Conservation (phyloP, 108 stramenopile genomes). For the Parietichytrium sp. region DNA sequence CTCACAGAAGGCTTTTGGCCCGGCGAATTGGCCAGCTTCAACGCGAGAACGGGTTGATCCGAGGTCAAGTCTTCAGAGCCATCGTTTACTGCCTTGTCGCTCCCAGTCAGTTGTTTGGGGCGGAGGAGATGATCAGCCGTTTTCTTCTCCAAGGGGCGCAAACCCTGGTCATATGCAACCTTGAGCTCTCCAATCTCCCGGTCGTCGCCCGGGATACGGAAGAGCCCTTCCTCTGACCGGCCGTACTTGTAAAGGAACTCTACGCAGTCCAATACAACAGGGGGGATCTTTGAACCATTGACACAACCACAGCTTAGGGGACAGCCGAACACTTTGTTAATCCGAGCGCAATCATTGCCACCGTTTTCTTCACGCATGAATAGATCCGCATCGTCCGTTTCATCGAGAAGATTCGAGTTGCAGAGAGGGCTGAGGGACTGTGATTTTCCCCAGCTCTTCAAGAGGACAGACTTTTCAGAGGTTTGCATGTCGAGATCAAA, state of each 20-base stretch:
- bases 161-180: not conserved
- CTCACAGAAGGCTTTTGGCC: not conserved
- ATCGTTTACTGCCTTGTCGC: not conserved
- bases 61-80: not conserved
- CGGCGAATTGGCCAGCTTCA: no score
- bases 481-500: no score
- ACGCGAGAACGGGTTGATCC: not conserved
- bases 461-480: no score
- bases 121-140: not conserved
- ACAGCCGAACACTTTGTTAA: no score
- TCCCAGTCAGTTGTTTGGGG: not conserved
- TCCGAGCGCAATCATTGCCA: no score
- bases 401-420: no score
- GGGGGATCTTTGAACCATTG: not conserved
- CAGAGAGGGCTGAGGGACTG: no score
- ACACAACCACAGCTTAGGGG: no score
- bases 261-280: constrained; percentile 7
- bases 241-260: not conserved
- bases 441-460: no score
- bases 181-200: not conserved
- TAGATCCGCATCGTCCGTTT: no score
- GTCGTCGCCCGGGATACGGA: constrained; percentile 16
- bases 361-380: no score
- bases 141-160: not conserved
- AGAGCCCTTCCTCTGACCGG: not conserved